Percentiles rank a stretch among this genome's conserved stretches.
Conservation (phyloP, 2,329 filamentous ascomycete genomes). For the Stachybotrys echinatus region DNA sequence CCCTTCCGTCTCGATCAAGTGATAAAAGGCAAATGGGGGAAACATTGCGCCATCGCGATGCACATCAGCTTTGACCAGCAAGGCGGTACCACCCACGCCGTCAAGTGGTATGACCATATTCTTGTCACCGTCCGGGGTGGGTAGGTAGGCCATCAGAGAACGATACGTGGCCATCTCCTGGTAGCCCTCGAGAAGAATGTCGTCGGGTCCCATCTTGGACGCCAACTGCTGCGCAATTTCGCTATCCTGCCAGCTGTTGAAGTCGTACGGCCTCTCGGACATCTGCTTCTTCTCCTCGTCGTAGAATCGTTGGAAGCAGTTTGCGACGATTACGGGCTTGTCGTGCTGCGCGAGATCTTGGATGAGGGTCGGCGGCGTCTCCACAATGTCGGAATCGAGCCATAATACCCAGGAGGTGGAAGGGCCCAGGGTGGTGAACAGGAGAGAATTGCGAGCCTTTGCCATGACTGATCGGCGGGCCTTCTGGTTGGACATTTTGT, state of each 20-base stretch:
- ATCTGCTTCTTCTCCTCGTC: conserved; percentile 63
- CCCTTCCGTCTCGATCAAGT: conserved; percentile 95
- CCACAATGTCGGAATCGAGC: conserved; percentile 89
- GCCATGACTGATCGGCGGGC: conserved; percentile 83
- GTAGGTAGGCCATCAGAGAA: conserved; percentile 83
- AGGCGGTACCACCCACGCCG: conserved; percentile 86
- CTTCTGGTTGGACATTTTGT: conserved; percentile 90
- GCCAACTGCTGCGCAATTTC: conserved; percentile 71
- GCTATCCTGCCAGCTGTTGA: conserved; percentile 96
- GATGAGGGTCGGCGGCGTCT: conserved; percentile 78
- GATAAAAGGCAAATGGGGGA: conserved; percentile 91
- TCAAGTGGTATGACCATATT: conserved; percentile 60
- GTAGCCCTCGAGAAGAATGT: conserved; percentile 92
- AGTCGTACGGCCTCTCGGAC: conserved; percentile 85
- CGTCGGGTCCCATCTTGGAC: conserved; percentile 78
- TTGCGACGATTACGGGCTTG: conserved; percentile 88
- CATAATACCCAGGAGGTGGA: conserved; percentile 94
- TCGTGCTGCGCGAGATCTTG: conserved; percentile 86
- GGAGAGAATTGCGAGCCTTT: conserved; percentile 84
- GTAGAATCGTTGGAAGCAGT: conserved; percentile 86
- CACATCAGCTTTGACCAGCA: conserved; percentile 94
- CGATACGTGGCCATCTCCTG: conserved; percentile 89
- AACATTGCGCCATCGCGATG: conserved; percentile 99
- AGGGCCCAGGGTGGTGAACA: conserved; percentile 92
- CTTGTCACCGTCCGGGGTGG: conserved; percentile 48